Percentiles rank a stretch among this genome's conserved stretches.
These are phyloP conservation scores for Pseudisothecium myosuroides DNA, from an alignment of 225 moss, liverwort and hornwort genomes.

Conservation along the genomic window DNA sequence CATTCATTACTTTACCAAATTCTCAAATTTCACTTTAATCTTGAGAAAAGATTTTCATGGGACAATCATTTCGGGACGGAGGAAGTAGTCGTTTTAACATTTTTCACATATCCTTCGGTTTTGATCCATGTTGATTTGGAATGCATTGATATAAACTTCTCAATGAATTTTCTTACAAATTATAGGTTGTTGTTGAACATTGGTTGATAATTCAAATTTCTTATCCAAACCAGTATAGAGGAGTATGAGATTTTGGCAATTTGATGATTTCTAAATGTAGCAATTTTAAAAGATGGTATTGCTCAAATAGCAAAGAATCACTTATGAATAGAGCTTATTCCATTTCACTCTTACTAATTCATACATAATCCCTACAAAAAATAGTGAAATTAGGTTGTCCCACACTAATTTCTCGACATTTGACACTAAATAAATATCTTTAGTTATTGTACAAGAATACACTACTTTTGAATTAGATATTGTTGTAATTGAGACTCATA, in stretches of 20 bases:
- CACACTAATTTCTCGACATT: too few relatives aligned
- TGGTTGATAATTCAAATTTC: neutral
- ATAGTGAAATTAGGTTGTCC: too few relatives aligned
- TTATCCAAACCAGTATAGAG: neutral
- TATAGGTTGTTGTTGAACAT: neutral
- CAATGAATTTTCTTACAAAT: neutral
- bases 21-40: too few relatives aligned
- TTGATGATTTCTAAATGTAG: neutral
- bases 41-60: too few relatives aligned
- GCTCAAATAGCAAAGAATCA: neutral
- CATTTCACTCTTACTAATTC: neutral
- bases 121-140: fast-evolving
- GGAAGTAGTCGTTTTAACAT: too few relatives aligned
- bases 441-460: too few relatives aligned
- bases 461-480: too few relatives aligned
- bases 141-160: neutral
- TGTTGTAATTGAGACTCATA: too few relatives aligned
- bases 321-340: neutral
- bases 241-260: neutral
- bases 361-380: neutral
- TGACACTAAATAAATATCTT: too few relatives aligned
- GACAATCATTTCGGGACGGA: too few relatives aligned
- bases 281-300: neutral
- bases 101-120: neutral
- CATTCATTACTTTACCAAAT: too few relatives aligned